phyloP scores from a whole-genome alignment of 345 rosid species.

The Streptanthus diversifolius region DNA sequence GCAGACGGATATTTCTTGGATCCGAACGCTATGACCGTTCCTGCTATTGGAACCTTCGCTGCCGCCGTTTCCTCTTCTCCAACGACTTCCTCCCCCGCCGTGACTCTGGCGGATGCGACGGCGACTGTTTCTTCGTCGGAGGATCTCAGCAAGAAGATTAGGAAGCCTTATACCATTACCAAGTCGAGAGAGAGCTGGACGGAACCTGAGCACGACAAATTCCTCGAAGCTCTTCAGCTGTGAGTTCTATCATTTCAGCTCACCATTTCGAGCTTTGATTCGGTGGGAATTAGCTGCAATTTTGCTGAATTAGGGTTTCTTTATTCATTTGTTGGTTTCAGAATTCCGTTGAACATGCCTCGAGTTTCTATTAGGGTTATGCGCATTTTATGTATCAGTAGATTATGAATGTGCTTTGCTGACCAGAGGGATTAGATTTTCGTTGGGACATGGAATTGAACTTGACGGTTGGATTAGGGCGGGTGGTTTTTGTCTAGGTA shows the following conservation, averaged over 20 bases:
- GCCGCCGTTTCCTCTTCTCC: conserved; percentile 30
- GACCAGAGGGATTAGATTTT: neutral
- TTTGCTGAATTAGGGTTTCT: conserved; percentile 33
- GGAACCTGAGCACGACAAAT: conserved; percentile 94
- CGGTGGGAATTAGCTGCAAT: neutral
- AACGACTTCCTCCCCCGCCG: conserved; percentile 23
- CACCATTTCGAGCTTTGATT: conserved; percentile 10
- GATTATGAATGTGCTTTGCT: neutral
- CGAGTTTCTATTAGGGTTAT: neutral
- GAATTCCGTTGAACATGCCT: neutral
- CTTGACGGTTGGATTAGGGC: neutral
- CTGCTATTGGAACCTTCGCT: conserved; percentile 53
- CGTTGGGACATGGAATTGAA: neutral
- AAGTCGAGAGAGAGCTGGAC: conserved; percentile 97
- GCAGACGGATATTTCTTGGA: conserved; percentile 60
- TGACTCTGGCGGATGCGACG: conserved; percentile 33
- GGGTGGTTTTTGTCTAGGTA: neutral
- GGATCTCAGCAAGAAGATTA: conserved; percentile 65
- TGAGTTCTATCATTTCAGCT: conserved; percentile 27
- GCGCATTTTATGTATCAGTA: neutral
- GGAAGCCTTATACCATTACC: conserved; percentile 83
- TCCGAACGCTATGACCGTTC: conserved; percentile 63
- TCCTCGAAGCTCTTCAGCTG: conserved; percentile 92
- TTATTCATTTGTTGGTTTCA: neutral
- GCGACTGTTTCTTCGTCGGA: conserved; percentile 46